A percentile compares a stretch with the other conserved stretches of the same genome.
Evolutionary conservation across 495 filamentous ascomycete species (phyloP).

Genomic region (Penicillium paxilli): DNA sequence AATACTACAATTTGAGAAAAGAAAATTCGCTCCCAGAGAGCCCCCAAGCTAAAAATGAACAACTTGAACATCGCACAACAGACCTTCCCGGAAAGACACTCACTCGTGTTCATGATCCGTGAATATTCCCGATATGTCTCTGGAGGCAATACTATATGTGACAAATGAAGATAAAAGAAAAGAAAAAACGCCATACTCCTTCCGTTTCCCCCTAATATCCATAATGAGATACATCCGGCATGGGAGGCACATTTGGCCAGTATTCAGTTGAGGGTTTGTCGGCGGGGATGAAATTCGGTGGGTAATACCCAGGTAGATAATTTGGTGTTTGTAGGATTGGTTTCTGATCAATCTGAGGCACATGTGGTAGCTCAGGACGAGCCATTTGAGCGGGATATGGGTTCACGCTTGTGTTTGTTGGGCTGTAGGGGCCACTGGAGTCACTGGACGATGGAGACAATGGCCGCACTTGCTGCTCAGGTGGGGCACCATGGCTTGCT

Average conservation of each 20-base stretch:
- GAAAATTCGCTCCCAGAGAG: neutral
- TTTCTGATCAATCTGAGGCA: conserved; percentile 5
- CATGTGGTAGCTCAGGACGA: conserved; percentile 9
- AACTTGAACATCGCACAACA: neutral
- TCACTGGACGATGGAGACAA: conserved; percentile 24
- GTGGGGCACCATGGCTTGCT: neutral
- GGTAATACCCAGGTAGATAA: conserved; percentile 16
- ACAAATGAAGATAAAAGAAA: neutral
- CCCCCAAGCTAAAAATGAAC: too few relatives aligned
- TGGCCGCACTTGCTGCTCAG: conserved; percentile 7
- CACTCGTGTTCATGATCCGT: conserved; percentile 12
- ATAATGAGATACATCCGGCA: conserved; percentile 12
- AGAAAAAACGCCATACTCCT: neutral
- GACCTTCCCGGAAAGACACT: neutral
- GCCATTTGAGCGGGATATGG: conserved; percentile 13
- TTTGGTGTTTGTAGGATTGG: conserved; percentile 5
- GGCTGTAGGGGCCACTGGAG: conserved; percentile 26
- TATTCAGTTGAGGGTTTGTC: conserved; percentile 13
- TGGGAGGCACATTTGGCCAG: conserved; percentile 16
- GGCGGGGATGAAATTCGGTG: conserved; percentile 14
- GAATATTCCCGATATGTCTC: neutral
- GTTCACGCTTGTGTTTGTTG: conserved; percentile 12
- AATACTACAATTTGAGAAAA: neutral
- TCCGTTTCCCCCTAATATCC: conserved; percentile 14
- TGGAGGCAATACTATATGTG: neutral